phyloP scores from a whole-genome alignment of 768 basidiomycete species.

The Kwoniella botswanensis region DNA sequence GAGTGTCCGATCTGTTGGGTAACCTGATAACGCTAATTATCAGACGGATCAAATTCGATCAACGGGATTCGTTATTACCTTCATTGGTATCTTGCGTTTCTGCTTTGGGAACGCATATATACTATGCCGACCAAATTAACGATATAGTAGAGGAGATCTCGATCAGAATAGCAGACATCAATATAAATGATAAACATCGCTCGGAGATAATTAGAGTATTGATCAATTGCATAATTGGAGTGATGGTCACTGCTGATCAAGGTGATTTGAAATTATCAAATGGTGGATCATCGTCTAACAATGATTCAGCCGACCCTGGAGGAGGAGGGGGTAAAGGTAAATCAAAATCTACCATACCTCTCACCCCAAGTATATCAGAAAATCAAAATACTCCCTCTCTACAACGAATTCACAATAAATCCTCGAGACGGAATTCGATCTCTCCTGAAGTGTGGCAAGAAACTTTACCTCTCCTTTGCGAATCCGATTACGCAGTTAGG shows the following conservation, averaged over 20 bases:
- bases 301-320: neutral
- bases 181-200: conserved; percentile 57
- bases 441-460: conserved; percentile 90
- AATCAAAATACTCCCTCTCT: conserved; percentile 17
- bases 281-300: neutral
- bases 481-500: conserved; percentile 75
- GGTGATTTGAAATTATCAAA: conserved; percentile 33
- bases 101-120: conserved; percentile 85
- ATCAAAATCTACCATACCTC: conserved; percentile 20
- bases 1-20: conserved; percentile 84
- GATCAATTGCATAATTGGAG: conserved; percentile 43
- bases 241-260: conserved; percentile 37
- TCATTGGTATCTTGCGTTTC: conserved; percentile 75
- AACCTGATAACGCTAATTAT: conserved; percentile 76
- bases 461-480: conserved; percentile 81
- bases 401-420: neutral
- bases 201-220: conserved; percentile 48
- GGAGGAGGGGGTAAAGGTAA: conserved; percentile 34
- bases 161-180: conserved; percentile 71
- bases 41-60: conserved; percentile 69
- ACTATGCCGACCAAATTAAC: conserved; percentile 95
- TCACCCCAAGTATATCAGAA: conserved; percentile 26
- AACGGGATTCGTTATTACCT: conserved; percentile 70
- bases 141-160: conserved; percentile 86
- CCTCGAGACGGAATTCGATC: conserved; percentile 60